Conservation (phyloP, 2,329 filamentous ascomycete species). For the Claviceps sp. region DNA sequence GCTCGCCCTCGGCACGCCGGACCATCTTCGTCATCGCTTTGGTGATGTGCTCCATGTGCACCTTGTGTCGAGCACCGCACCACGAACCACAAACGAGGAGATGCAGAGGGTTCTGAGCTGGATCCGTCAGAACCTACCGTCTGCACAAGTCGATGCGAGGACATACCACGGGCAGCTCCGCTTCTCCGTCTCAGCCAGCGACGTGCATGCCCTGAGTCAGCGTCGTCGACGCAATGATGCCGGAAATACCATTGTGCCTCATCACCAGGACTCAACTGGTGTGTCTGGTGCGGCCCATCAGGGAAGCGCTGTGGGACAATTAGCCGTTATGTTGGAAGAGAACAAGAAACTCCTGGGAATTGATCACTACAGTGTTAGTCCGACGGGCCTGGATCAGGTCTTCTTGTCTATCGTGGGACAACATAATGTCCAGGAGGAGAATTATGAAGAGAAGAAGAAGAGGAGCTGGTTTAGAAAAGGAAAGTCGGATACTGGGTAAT, state of each 20-base stretch:
- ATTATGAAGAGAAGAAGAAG: constrained; percentile 27
- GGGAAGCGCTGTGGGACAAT: constrained; percentile 44
- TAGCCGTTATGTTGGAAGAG: constrained; percentile 63
- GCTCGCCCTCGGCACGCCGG: constrained; percentile 69
- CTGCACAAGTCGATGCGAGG: constrained; percentile 56
- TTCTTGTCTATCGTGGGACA: constrained; percentile 74
- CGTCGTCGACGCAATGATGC: background rate
- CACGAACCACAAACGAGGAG: constrained; percentile 55
- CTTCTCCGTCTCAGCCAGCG: constrained; percentile 56
- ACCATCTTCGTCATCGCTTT: constrained; percentile 58
- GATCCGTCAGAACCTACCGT: constrained; percentile 47
- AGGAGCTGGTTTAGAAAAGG: constrained; percentile 5
- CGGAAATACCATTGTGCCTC: background rate
- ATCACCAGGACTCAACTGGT: constrained; percentile 8
- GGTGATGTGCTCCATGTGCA: constrained; percentile 74
- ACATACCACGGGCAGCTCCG: constrained; percentile 76
- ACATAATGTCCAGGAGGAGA: constrained; percentile 68
- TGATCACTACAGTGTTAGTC: constrained; percentile 76
- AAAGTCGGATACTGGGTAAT: background rate
- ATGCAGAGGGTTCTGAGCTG: constrained; percentile 54
- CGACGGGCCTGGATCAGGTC: constrained; percentile 81
- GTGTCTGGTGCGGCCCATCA: constrained; percentile 17
- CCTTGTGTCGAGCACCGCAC: constrained; percentile 61
- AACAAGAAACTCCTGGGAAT: constrained; percentile 56
- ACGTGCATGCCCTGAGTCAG: constrained; percentile 19